Percentiles rank a stretch among this genome's conserved stretches.
phyloP scores from a whole-genome alignment of 1,139 yeast genomes.

The Arxiozyma heterogenica region DNA sequence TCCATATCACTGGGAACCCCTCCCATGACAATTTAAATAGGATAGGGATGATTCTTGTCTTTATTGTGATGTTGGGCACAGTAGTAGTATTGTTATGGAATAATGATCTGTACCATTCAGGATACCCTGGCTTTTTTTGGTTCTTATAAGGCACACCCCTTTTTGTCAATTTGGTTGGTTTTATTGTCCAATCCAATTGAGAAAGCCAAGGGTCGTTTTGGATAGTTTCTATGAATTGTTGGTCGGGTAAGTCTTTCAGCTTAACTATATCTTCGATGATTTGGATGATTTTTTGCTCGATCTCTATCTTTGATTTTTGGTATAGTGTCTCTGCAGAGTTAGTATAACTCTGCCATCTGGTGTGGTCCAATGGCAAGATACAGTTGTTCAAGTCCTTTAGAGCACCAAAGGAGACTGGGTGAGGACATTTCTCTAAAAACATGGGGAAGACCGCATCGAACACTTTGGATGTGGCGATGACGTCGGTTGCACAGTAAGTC shows the following conservation, averaged over 20 bases:
- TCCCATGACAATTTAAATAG: constrained; percentile 80
- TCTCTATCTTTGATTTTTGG: constrained; percentile 46
- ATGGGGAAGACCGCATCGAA: constrained; percentile 60
- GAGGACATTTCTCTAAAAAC: constrained; percentile 66
- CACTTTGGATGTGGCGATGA: constrained; percentile 62
- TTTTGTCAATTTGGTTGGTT: constrained; percentile 54
- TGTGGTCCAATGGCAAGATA: constrained; percentile 65
- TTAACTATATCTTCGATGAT: constrained; percentile 55
- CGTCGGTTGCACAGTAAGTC: constrained; percentile 82
- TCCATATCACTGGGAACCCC: constrained; percentile 73
- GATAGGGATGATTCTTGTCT: constrained; percentile 70
- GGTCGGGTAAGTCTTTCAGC: constrained; percentile 26
- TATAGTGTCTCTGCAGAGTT: constrained; percentile 60
- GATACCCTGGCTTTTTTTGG: constrained; percentile 82
- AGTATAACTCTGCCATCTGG: constrained; percentile 64
- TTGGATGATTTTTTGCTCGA: constrained; percentile 48
- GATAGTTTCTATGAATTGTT: constrained; percentile 17
- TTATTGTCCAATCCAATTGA: constrained; percentile 80
- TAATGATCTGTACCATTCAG: constrained; percentile 84
- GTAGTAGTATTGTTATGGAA: constrained; percentile 40
- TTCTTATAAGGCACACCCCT: constrained; percentile 68
- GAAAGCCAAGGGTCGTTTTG: constrained; percentile 74
- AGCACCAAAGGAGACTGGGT: constrained; percentile 92
- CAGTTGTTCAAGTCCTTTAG: constrained; percentile 66
- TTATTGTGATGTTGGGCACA: constrained; percentile 52